phyloP scores from a whole-genome alignment of 2,329 filamentous ascomycete genomes.

The Aspergillus uvarum region DNA sequence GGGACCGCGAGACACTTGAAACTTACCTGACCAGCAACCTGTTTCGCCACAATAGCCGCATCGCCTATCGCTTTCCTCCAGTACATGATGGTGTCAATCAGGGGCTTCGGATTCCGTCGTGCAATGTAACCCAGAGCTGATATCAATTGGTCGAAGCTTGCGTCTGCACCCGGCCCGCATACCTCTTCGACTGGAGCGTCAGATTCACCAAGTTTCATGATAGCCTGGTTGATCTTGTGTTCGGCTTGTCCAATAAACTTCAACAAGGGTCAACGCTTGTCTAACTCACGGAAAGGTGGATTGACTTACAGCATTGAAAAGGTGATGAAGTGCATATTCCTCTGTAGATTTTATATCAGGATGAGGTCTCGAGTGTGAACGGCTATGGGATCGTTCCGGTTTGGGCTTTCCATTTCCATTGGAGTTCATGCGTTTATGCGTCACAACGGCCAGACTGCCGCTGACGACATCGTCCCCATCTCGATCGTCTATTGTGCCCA shows the following conservation, averaged over 20 bases:
- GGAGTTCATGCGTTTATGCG: constrained; percentile 52
- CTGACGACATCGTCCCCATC: constrained; percentile 31
- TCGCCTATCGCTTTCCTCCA: constrained; percentile 98
- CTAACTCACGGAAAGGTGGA: neutral
- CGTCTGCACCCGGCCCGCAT: constrained; percentile 85
- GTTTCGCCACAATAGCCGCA: constrained; percentile 68
- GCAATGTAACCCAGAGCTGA: constrained; percentile 91
- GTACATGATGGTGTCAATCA: constrained; percentile 97
- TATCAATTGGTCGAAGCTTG: constrained; percentile 90
- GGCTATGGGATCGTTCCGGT: constrained; percentile 71
- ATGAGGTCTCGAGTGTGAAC: constrained; percentile 69
- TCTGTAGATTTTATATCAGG: constrained; percentile 89
- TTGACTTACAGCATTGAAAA: constrained; percentile 79
- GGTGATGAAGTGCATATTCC: constrained; percentile 92
- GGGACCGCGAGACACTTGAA: neutral
- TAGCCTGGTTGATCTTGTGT: constrained; percentile 87
- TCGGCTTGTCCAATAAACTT: constrained; percentile 95
- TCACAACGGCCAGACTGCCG: constrained; percentile 25
- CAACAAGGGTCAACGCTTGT: constrained; percentile 31
- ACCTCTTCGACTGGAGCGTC: constrained; percentile 84
- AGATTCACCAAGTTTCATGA: constrained; percentile 73
- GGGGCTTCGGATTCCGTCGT: constrained; percentile 85
- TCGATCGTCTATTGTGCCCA: constrained; percentile 43
- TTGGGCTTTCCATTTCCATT: constrained; percentile 65
- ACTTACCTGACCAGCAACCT: constrained; percentile 36